A percentile compares a stretch with the other conserved stretches of the same genome.
Conservation (phyloP, 176 grass and related monocot genomes). For the Juncus effusus region DNA sequence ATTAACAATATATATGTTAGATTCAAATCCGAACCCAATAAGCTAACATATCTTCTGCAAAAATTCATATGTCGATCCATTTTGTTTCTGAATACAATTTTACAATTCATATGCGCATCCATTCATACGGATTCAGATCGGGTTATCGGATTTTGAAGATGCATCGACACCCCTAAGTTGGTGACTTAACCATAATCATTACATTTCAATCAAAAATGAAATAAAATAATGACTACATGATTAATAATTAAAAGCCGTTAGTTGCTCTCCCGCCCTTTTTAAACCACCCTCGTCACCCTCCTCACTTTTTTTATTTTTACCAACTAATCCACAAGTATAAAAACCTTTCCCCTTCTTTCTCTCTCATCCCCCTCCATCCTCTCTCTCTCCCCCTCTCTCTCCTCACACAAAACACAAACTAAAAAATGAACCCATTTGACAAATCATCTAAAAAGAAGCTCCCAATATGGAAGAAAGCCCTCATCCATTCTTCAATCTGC, state of each 20-base stretch:
- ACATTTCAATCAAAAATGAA: too few relatives aligned
- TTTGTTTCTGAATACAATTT: too few relatives aligned
- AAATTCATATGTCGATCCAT: too few relatives aligned
- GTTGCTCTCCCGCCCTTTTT: constrained; percentile 31
- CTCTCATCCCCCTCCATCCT: not conserved
- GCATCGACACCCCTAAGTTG: too few relatives aligned
- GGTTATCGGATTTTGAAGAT: too few relatives aligned
- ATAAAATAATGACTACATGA: not conserved
- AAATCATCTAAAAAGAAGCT: constrained; percentile 32
- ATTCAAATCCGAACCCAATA: too few relatives aligned
- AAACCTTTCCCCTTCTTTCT: constrained; percentile 4
- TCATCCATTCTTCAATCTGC: constrained; percentile 41
- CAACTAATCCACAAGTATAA: constrained; percentile 33
- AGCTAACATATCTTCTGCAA: too few relatives aligned
- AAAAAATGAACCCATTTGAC: constrained; percentile 26
- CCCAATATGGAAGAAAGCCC: constrained; percentile 41
- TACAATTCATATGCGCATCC: too few relatives aligned
- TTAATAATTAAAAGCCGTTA: constrained; percentile 21
- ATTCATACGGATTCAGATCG: too few relatives aligned
- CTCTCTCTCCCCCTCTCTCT: not conserved
- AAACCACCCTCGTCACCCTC: constrained; percentile 14
- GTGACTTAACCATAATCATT: too few relatives aligned
- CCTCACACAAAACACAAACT: not conserved
- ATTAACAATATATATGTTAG: too few relatives aligned
- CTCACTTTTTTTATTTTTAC: constrained; percentile 1